Conservation (phyloP, 2,329 filamentous ascomycete genomes). For the Fusarium siculi region DNA sequence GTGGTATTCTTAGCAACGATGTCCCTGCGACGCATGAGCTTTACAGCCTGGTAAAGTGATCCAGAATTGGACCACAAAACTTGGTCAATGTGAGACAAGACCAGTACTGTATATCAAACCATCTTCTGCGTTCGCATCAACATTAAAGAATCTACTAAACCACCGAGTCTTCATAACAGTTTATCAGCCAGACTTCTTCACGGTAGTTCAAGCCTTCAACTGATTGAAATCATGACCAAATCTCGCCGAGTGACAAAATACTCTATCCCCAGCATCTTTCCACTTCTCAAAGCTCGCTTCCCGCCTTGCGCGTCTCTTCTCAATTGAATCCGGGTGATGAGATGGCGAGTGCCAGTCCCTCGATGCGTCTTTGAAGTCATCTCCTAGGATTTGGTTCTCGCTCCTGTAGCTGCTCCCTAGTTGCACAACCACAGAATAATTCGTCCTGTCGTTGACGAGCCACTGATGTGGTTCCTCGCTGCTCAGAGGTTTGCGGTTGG, state of each 20-base stretch:
- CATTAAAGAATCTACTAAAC: neutral
- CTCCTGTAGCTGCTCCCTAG: slow-evolving; percentile 22
- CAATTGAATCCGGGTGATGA: slow-evolving; percentile 1
- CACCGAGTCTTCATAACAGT: neutral
- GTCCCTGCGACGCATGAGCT: neutral
- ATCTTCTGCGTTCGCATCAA: slow-evolving; percentile 1
- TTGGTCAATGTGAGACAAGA: neutral
- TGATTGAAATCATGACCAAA: slow-evolving; percentile 5
- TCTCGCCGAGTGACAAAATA: slow-evolving; percentile 33
- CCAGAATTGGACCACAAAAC: neutral
- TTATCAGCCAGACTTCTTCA: neutral
- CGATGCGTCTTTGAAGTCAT: neutral
- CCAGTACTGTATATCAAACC: neutral
- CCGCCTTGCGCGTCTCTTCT: slow-evolving; percentile 29
- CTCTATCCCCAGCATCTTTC: slow-evolving; percentile 39
- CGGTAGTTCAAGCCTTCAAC: neutral
- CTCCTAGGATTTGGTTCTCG: neutral
- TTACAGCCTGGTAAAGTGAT: neutral
- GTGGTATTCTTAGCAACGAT: neutral
- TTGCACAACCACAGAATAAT: slow-evolving; percentile 21
- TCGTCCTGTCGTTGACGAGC: slow-evolving; percentile 10
- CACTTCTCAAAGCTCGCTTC: slow-evolving; percentile 37
- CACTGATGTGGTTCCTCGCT: neutral
- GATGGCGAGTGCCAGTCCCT: neutral
- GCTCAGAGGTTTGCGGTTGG: neutral